Evolutionary conservation across 1,139 yeast species (phyloP).

Genomic region (Zygosaccharomyces pseudobailii): DNA sequence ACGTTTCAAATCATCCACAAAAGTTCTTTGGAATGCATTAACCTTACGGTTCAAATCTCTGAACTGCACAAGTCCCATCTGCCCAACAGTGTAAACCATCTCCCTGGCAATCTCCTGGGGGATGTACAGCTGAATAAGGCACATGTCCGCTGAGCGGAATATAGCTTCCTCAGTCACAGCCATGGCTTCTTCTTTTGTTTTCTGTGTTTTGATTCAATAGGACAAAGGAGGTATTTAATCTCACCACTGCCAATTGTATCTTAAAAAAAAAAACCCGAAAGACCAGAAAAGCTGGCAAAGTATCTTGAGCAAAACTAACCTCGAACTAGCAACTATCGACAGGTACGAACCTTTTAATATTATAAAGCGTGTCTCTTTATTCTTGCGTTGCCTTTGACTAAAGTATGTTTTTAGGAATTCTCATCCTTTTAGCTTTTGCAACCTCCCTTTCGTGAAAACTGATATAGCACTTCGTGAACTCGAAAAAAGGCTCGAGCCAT

Average conservation of each 20-base stretch:
- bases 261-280: not conserved
- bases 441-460: not conserved
- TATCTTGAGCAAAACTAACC: not conserved
- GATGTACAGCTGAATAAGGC: constrained; percentile 82
- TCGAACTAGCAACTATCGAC: not conserved
- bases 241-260: not conserved
- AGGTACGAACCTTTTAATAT: not conserved
- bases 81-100: constrained; percentile 76
- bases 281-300: not conserved
- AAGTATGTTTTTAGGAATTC: not conserved
- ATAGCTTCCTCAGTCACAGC: constrained; percentile 54
- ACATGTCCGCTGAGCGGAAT: constrained; percentile 93
- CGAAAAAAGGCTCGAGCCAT: not conserved
- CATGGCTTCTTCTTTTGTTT: constrained; percentile 2
- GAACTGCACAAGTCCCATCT: constrained; percentile 79
- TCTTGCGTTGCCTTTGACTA: constrained; percentile 2
- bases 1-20: constrained; percentile 72
- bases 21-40: constrained; percentile 81
- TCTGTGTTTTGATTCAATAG: not conserved
- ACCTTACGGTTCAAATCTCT: constrained; percentile 79
- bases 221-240: not conserved
- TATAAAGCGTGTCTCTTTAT: not conserved
- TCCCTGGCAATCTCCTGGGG: constrained; percentile 91
- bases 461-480: not conserved
- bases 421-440: not conserved